phyloP scores from a whole-genome alignment of 2,329 filamentous ascomycete species.

The Pestalotiopsis sp. region DNA sequence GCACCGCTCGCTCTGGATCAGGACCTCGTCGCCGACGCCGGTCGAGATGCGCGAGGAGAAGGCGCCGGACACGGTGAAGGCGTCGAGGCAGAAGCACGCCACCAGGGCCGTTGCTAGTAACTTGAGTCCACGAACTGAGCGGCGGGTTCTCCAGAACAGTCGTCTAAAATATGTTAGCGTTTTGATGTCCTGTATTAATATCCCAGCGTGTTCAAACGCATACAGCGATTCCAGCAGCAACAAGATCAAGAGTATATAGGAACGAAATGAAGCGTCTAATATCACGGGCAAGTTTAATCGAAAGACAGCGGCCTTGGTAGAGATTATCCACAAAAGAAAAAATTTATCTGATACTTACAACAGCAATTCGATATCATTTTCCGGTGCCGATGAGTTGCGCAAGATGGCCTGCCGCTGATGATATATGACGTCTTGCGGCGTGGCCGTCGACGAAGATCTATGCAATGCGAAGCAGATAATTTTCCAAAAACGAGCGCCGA shows the following conservation, averaged over 20 bases:
- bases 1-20: slow-evolving; percentile 15
- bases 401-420: slow-evolving; percentile 18
- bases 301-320: too few relatives aligned
- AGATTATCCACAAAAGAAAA: too few relatives aligned
- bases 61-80: slow-evolving; percentile 16
- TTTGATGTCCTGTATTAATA: too few relatives aligned
- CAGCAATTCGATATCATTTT: slow-evolving; percentile 11
- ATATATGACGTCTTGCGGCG: slow-evolving; percentile 10
- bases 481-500: slow-evolving; percentile 18
- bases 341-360: too few relatives aligned
- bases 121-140: neutral
- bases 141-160: slow-evolving; percentile 9
- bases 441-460: slow-evolving; percentile 9
- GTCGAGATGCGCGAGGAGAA: slow-evolving; percentile 19
- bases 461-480: slow-evolving; percentile 17
- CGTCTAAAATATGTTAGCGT: neutral
- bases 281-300: too few relatives aligned
- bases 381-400: slow-evolving; percentile 17
- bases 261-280: too few relatives aligned
- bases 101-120: neutral
- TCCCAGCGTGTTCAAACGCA: too few relatives aligned
- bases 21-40: slow-evolving; percentile 14
- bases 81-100: slow-evolving; percentile 3
- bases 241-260: too few relatives aligned
- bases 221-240: too few relatives aligned